These are phyloP conservation scores for Coemansia sp. DNA, from an alignment of 192 early-diverging fungal species.

Conservation along the genomic window DNA sequence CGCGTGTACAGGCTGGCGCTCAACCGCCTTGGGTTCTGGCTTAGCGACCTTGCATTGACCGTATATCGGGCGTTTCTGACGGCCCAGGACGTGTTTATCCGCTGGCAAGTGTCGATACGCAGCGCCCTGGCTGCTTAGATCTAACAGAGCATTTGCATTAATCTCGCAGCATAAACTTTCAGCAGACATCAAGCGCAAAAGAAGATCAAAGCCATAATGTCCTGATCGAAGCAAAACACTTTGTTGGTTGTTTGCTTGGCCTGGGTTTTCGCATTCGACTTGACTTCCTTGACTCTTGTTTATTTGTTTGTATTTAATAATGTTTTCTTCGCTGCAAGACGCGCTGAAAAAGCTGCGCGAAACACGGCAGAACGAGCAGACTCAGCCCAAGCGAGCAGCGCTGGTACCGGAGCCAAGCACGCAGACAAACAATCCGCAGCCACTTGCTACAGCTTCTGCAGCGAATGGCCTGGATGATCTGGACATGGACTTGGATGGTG, in stretches of 20 bases:
- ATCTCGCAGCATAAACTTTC: too few relatives aligned
- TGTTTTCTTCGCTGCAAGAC: constrained; percentile 34
- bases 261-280: background rate
- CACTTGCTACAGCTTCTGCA: background rate
- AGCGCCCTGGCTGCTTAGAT: too few relatives aligned
- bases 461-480: constrained; percentile 9
- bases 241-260: too few relatives aligned
- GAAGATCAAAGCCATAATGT: background rate
- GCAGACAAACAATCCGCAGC: background rate
- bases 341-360: constrained; percentile 41
- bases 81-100: constrained; percentile 22
- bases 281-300: background rate
- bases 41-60: constrained; percentile 15
- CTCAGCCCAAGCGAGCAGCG: constrained; percentile 22
- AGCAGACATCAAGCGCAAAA: too few relatives aligned
- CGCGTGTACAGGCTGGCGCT: constrained; percentile 10
- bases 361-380: constrained; percentile 12
- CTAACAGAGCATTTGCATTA: too few relatives aligned
- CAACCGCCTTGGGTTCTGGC: constrained; percentile 37
- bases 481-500: constrained; percentile 26
- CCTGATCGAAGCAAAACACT: too few relatives aligned
- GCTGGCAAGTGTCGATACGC: constrained; percentile 8
- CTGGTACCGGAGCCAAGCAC: constrained; percentile 2
- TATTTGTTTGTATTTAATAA: constrained; percentile 6
- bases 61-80: constrained; percentile 12